These are phyloP conservation scores for Debaryomycetaceae sp. DNA, from an alignment of 1,139 yeast species.

Conservation along the genomic window DNA sequence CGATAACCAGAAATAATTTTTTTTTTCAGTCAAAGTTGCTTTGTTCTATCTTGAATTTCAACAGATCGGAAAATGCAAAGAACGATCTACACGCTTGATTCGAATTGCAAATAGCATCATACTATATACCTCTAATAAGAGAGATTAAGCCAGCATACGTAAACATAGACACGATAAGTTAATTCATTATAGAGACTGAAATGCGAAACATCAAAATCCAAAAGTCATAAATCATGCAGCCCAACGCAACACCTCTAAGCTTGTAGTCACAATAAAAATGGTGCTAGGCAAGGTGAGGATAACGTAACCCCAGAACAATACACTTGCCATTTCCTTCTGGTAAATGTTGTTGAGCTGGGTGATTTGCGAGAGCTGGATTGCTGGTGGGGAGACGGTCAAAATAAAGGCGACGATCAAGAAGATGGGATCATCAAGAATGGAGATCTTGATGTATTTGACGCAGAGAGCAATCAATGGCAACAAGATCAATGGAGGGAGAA, in stretches of 20 bases:
- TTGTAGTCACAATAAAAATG: constrained; percentile 63
- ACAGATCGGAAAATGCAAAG: not conserved
- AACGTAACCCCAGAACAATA: constrained; percentile 84
- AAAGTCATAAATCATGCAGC: constrained; percentile 13
- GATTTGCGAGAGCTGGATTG: constrained; percentile 78
- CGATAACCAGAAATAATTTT: not conserved
- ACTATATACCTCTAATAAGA: no score
- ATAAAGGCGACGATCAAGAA: constrained; percentile 73
- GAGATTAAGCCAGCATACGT: no score
- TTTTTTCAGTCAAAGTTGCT: not conserved
- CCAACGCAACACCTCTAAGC: constrained; percentile 63
- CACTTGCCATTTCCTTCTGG: constrained; percentile 82
- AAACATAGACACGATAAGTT: no score
- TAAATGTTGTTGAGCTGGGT: constrained; percentile 74
- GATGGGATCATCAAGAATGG: constrained; percentile 81
- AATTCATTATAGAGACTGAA: no score
- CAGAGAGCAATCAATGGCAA: constrained; percentile 65
- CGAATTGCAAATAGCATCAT: no score
- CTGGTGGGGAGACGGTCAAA: constrained; percentile 78
- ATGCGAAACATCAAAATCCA: no score
- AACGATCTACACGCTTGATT: no score
- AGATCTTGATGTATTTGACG: constrained; percentile 62
- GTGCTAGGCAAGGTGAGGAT: constrained; percentile 76
- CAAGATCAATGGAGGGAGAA: constrained; percentile 64
- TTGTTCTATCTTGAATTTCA: not conserved